phyloP scores from a whole-genome alignment of 1,139 yeast genomes.

The Trichomonascaceae sp. region DNA sequence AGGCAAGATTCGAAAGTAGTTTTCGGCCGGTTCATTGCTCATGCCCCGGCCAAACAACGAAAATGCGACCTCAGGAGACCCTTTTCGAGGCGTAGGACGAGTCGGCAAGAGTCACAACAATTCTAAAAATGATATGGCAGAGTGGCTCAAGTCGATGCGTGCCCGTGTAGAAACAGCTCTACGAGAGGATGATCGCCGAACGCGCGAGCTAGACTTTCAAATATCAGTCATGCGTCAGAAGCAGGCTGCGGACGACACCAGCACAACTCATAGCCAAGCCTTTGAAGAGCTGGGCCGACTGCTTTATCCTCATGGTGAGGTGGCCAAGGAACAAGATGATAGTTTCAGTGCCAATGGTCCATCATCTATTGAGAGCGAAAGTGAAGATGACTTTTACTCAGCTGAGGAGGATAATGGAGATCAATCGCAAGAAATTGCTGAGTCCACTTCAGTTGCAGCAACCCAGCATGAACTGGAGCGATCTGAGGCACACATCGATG shows the following conservation, averaged over 20 bases:
- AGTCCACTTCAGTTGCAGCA: background rate
- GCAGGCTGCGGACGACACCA: constrained; percentile 20
- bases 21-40: background rate
- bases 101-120: no score
- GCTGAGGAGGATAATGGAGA: constrained; percentile 3
- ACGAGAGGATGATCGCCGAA: constrained; percentile 15
- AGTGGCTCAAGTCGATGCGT: constrained; percentile 41
- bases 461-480: background rate
- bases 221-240: constrained; percentile 25
- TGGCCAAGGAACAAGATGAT: constrained; percentile 3
- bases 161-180: constrained; percentile 27
- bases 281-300: constrained; percentile 29
- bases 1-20: background rate
- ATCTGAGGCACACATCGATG: no score
- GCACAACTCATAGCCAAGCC: constrained; percentile 28
- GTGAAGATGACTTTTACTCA: constrained; percentile 2
- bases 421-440: background rate
- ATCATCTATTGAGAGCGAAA: constrained; percentile 1
- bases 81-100: no score
- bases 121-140: constrained; percentile 32
- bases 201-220: constrained; percentile 29
- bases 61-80: no score
- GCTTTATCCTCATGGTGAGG: constrained; percentile 11
- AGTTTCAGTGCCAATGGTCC: constrained; percentile 2
- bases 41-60: constrained; percentile 1